Conservation (phyloP, 495 filamentous ascomycete genomes). For the Neurospora tetrasperma region DNA sequence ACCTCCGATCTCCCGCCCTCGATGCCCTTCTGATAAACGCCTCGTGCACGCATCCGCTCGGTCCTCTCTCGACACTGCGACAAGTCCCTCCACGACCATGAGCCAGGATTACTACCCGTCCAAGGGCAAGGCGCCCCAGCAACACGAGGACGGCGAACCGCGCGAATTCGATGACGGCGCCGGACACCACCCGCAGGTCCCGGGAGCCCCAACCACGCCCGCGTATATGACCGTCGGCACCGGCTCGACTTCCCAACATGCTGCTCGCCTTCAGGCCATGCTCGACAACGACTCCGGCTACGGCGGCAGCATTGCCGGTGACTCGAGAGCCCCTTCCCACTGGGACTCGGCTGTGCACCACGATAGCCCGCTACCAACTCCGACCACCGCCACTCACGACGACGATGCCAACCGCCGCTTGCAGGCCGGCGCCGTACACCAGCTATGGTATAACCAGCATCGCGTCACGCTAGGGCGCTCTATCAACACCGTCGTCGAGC, state of each 20-base stretch:
- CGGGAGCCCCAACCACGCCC: slow-evolving; percentile 33
- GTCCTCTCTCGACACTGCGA: not conserved
- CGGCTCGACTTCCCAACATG: slow-evolving; percentile 67
- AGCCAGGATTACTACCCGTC: slow-evolving; percentile 58
- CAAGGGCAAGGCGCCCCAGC: slow-evolving; percentile 27
- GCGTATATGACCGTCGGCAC: slow-evolving; percentile 81
- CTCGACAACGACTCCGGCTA: slow-evolving; percentile 89
- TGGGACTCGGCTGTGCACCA: slow-evolving; percentile 45
- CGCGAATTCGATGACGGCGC: slow-evolving; percentile 13
- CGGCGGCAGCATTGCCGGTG: slow-evolving; percentile 56
- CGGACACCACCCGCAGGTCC: slow-evolving; percentile 2
- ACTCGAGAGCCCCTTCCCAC: slow-evolving; percentile 18
- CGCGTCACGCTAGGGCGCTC: slow-evolving; percentile 72
- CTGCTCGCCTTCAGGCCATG: slow-evolving; percentile 52
- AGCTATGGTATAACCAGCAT: slow-evolving; percentile 74
- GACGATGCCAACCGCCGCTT: slow-evolving; percentile 27
- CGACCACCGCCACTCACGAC: slow-evolving; percentile 18
- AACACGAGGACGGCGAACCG: slow-evolving; percentile 10
- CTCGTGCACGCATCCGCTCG: not conserved
- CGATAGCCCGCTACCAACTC: slow-evolving; percentile 46
- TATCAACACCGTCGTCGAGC: slow-evolving; percentile 76
- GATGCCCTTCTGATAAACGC: not conserved
- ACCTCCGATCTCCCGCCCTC: not conserved
- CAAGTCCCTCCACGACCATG: slow-evolving; percentile 40
- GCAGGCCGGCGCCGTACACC: slow-evolving; percentile 38